Evolutionary conservation across 192 early-diverging fungal species (phyloP), one percentile per base, ranked within the genome.

Genomic region (Backusella tarrabulga): DNA sequence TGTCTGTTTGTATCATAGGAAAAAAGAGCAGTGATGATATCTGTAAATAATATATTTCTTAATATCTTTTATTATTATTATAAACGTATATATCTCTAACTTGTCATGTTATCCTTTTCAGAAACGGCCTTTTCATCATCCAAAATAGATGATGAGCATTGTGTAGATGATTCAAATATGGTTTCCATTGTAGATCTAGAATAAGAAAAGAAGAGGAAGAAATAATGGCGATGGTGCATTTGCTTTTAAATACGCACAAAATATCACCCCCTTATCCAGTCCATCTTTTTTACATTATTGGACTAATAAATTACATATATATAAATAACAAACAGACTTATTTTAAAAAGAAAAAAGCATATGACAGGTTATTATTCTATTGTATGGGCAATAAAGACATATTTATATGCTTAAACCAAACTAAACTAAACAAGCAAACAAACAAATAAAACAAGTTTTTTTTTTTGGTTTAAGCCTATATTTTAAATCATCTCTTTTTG

Each of bases 1-100:
- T 85, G 84, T 77, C 78, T 82, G 4, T 73, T 76, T 54, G 84
- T 80, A 69, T 90, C 85, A 41, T 86, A 88, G n/a, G 82, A 84
- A 54, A 83, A 83, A 34, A 88, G 69, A 26, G 83, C 77, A 9
- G 77, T 77, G 41, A 84, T 82, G 29, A 88, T 78, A 32, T 35
- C 82, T 83, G 50, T n/a, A 44, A n/a, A 67, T 34, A 19, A 72
- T 44, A 72, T 8, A 69, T 69, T 26, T 32, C 32, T 60, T 63
- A 63, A 29, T 29, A 14, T 29, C 9, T 56, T 32, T 29, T 63
- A 12, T 63, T 7, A 7, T 50, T 11, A 26, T 17, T 54, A 63
- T 63, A 9, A 12, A 12, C 14, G 3, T 60, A 3, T 60, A 26
- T 60, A 12, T 26, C 3, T 29, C n/a, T 63, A 29, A 63, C 56